Percentiles rank a stretch among this genome's conserved stretches.
Evolutionary conservation across 2,329 filamentous ascomycete species (phyloP).

Genomic region (Trichoderma afroharzianum): DNA sequence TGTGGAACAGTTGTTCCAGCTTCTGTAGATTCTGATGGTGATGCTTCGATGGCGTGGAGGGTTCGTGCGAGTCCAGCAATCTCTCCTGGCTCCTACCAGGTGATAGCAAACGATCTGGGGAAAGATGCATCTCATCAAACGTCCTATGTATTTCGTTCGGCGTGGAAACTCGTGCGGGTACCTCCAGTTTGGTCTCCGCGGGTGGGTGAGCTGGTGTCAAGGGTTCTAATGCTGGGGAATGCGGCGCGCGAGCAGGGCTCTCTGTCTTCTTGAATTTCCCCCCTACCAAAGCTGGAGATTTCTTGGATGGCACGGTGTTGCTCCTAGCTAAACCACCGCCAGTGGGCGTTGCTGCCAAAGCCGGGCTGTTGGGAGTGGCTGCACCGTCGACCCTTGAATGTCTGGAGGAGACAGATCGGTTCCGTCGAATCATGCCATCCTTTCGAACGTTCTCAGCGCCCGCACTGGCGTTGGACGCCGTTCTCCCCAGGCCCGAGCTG

Average conservation of each 20-base stretch:
- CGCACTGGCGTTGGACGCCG: conserved; percentile 82
- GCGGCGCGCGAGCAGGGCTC: conserved; percentile 23
- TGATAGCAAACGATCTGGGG: conserved; percentile 29
- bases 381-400: conserved; percentile 73
- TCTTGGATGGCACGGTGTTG: conserved; percentile 91
- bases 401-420: conserved; percentile 89
- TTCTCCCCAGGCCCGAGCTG: conserved; percentile 54
- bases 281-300: conserved; percentile 68
- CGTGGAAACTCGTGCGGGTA: conserved; percentile 20
- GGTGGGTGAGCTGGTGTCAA: conserved; percentile 34
- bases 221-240: conserved; percentile 37
- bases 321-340: conserved; percentile 60
- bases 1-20: conserved; percentile 66
- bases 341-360: conserved; percentile 51
- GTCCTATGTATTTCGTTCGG: conserved; percentile 31
- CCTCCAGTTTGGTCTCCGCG: conserved; percentile 13
- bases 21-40: conserved; percentile 63
- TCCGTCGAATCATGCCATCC: conserved; percentile 75
- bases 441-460: conserved; percentile 83
- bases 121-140: conserved; percentile 26
- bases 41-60: conserved; percentile 59
- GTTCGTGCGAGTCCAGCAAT: conserved; percentile 41
- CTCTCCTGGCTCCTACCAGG: conserved; percentile 49
- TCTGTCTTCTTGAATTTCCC: conserved; percentile 57
- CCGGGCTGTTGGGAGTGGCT: conserved; percentile 65